Conservation (phyloP, 306 rosid genomes). For the Cyclanthera cordifolia region DNA sequence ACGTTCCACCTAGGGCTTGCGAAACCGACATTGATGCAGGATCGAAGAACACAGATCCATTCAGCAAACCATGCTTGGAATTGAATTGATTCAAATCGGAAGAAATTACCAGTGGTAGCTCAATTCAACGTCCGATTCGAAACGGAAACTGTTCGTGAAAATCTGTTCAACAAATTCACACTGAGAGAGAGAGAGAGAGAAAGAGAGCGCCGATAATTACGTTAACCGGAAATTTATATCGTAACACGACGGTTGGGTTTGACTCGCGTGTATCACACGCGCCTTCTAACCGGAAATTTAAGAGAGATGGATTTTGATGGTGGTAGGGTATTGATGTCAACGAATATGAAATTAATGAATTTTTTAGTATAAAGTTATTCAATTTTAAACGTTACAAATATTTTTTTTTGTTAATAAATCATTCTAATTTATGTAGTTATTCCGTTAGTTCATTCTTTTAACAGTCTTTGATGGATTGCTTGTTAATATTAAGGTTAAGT, state of each 20-base stretch:
- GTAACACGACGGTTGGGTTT: neutral
- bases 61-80: conserved; percentile 4
- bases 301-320: no score
- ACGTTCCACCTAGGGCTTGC: conserved; percentile 78
- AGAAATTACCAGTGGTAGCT: neutral
- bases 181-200: neutral
- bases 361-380: no score
- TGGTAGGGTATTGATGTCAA: neutral
- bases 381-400: no score
- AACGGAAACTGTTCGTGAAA: neutral
- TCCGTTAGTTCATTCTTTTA: no score
- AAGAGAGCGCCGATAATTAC: neutral
- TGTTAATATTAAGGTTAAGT: no score
- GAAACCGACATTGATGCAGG: conserved; percentile 60
- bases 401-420: no score
- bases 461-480: no score
- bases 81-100: neutral
- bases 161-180: conserved; percentile 9
- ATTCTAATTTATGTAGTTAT: no score
- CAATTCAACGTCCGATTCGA: neutral
- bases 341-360: no score
- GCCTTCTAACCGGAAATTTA: neutral
- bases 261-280: conserved; percentile 5
- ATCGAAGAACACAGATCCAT: conserved; percentile 22
- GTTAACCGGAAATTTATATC: conserved; percentile 6